Conservation (phyloP, 306 rosid genomes). For the Dryas octopetala region DNA sequence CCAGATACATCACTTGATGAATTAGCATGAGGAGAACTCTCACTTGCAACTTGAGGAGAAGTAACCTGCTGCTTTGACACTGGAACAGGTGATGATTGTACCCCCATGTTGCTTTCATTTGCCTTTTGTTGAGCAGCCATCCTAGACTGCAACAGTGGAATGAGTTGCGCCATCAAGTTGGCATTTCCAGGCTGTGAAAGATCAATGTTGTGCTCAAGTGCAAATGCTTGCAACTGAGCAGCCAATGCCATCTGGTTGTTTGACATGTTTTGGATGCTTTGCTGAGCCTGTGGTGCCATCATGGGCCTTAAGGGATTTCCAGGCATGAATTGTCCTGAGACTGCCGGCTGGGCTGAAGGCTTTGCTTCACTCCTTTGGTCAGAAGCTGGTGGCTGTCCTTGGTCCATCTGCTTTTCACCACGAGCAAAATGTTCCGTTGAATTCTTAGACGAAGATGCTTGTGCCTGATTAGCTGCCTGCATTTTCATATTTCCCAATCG, state of each 20-base stretch:
- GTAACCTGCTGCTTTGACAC: slow-evolving; percentile 73
- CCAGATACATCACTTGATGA: slow-evolving; percentile 71
- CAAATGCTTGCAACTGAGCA: slow-evolving; percentile 84
- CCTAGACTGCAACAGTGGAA: slow-evolving; percentile 73
- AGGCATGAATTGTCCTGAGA: slow-evolving; percentile 55
- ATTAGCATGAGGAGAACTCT: slow-evolving; percentile 73
- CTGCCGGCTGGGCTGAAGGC: slow-evolving; percentile 51
- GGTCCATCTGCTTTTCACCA: slow-evolving; percentile 79
- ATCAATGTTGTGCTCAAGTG: slow-evolving; percentile 73
- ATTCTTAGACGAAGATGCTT: slow-evolving; percentile 59
- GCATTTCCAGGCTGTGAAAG: slow-evolving; percentile 77
- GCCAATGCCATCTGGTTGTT: slow-evolving; percentile 68
- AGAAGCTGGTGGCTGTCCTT: slow-evolving; percentile 57
- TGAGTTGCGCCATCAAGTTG: slow-evolving; percentile 64
- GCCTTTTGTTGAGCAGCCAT: slow-evolving; percentile 63
- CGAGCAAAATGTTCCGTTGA: slow-evolving; percentile 61
- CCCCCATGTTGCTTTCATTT: slow-evolving; percentile 55
- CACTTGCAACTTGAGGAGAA: slow-evolving; percentile 64
- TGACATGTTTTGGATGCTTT: slow-evolving; percentile 50
- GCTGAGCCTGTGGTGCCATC: slow-evolving; percentile 63
- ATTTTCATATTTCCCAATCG: slow-evolving; percentile 69
- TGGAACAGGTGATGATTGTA: slow-evolving; percentile 60
- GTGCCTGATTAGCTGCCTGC: slow-evolving; percentile 67
- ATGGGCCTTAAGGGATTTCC: slow-evolving; percentile 62
- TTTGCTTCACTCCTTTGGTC: slow-evolving; percentile 70